These are phyloP conservation scores for Miscanthus sacchariflorus DNA, from an alignment of 202 grass and related monocot genomes.

Conservation along the genomic window DNA sequence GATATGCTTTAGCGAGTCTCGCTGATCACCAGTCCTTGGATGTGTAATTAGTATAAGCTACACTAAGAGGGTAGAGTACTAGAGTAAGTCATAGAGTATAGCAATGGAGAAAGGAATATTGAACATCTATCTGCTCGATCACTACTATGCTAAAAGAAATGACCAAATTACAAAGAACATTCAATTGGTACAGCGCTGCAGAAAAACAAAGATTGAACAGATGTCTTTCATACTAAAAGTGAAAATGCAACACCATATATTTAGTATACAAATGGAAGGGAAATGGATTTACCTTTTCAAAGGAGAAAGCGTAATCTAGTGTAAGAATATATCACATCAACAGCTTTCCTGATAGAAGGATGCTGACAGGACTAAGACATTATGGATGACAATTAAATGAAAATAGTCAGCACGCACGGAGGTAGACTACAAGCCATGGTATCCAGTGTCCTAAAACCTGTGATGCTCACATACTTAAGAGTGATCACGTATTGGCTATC, in stretches of 20 bases:
- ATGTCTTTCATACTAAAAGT: not conserved
- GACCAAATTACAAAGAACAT: conserved; percentile 3
- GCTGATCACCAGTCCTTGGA: conserved; percentile 90
- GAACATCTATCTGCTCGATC: not conserved
- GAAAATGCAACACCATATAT: not conserved
- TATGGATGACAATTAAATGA: not conserved
- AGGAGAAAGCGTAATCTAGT: not conserved
- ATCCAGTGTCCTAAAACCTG: not conserved
- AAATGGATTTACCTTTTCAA: not conserved
- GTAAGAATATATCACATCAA: not conserved
- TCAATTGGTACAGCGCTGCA: not conserved
- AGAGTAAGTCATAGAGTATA: not conserved
- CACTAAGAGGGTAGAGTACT: conserved; percentile 35
- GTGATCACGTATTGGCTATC: not conserved
- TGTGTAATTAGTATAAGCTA: conserved; percentile 97
- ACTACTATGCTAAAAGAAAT: not conserved
- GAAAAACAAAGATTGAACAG: conserved; percentile 11
- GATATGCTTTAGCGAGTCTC: conserved; percentile 86
- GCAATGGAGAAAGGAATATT: not conserved
- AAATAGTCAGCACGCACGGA: not conserved
- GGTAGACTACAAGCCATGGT: not conserved
- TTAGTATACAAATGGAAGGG: not conserved
- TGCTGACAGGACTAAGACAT: not conserved
- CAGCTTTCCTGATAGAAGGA: not conserved
- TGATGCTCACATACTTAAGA: not conserved